Conservation (phyloP, 257 asterid genomes). For the Capsicum rhomboideum region DNA sequence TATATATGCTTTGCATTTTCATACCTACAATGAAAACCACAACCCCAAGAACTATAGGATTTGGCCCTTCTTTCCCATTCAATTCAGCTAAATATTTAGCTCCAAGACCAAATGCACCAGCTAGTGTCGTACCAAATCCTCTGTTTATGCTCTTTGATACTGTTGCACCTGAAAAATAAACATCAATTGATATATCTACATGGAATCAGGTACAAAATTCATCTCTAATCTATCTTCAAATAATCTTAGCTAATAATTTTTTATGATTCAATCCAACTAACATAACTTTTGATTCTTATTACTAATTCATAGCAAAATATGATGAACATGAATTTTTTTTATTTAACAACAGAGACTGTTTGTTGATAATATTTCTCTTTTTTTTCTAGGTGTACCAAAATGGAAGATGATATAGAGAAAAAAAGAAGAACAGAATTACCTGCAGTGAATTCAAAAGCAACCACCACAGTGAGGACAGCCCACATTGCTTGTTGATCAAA, state of each 20-base stretch:
- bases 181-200: no score
- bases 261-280: no score
- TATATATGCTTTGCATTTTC: neutral
- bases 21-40: constrained; percentile 58
- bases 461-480: constrained; percentile 70
- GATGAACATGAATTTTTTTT: no score
- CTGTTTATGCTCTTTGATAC: constrained; percentile 57
- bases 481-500: constrained; percentile 75
- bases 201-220: no score
- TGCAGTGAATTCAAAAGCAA: constrained; percentile 59
- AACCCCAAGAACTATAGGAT: constrained; percentile 54
- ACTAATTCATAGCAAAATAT: no score
- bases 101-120: constrained; percentile 66
- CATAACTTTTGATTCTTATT: no score
- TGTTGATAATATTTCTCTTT: neutral
- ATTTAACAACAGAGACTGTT: no score
- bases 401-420: neutral
- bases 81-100: constrained; percentile 53
- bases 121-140: constrained; percentile 56
- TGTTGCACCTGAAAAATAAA: constrained; percentile 47
- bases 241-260: no score
- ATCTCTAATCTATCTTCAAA: no score
- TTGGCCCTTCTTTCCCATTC: constrained; percentile 43
- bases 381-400: neutral
- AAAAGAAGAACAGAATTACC: constrained; percentile 41